phyloP scores from a whole-genome alignment of 371 early-diverging fungal genomes.

The Apophysomyces elegans region DNA sequence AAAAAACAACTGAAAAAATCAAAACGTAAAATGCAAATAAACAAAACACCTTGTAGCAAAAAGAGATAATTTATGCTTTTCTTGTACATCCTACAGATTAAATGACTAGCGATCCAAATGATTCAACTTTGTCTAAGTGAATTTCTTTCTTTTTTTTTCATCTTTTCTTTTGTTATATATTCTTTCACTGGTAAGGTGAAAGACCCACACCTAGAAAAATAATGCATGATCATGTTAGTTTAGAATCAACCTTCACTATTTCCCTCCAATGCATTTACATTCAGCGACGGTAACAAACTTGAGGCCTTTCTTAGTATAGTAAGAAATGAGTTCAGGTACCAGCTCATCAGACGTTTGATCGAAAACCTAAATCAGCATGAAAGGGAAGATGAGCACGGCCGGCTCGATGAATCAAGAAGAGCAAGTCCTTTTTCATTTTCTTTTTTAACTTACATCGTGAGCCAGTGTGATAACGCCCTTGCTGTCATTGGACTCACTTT shows the following conservation, averaged over 20 bases:
- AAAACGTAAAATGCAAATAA: neutral
- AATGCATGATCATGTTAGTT: neutral
- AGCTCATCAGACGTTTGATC: slow-evolving; percentile 44
- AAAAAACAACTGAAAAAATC: neutral
- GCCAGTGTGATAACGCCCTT: slow-evolving; percentile 27
- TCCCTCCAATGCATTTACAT: slow-evolving; percentile 26
- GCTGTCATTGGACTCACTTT: neutral
- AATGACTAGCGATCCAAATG: neutral
- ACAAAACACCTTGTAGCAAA: neutral
- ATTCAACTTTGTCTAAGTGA: neutral
- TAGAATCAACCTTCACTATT: neutral
- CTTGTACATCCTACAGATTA: too few species aligned
- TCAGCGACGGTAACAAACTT: slow-evolving; percentile 56
- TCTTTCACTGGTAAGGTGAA: slow-evolving; percentile 13
- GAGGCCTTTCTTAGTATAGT: slow-evolving; percentile 36
- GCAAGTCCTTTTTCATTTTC: neutral
- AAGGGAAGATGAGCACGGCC: neutral
- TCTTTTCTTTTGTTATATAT: neutral
- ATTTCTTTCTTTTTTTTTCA: neutral
- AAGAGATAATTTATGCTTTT: neutral
- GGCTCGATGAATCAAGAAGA: neutral
- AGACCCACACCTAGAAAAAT: slow-evolving; percentile 9
- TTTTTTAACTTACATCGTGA: slow-evolving; percentile 29
- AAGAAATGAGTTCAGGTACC: slow-evolving; percentile 33
- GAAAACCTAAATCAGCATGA: slow-evolving; percentile 33